Base-by-base conservation (phyloP, 2,329 filamentous ascomycete species). In the Stemphylium lycopersici region DNA sequence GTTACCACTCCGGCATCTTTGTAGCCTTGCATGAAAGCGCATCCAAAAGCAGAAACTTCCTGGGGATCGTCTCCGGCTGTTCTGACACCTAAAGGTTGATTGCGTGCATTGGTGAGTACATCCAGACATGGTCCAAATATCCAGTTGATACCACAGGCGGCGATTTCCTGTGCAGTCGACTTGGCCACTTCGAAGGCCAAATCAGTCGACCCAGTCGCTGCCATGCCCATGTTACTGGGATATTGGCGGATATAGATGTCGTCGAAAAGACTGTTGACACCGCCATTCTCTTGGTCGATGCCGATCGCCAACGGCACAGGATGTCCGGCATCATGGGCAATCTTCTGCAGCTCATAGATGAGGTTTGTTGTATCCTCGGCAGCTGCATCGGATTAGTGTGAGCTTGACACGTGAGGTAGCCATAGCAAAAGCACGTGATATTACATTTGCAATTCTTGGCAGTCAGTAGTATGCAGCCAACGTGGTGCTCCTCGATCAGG, bases 201-300 rank as follows among this genome's bases (percentile, higher is more conserved):
- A 10, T 95, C 87, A 32, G 87, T 88, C 10, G 89, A 93, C 20
- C 93, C 91, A 4, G 93, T 92, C 18, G 95, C 95, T n/a, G 93
- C 92, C 56, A 97, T 84, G 11, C 93, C 93, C 93, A 99, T 98
- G 59, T 93, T 90, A 69, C 93, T 96, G 7, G 95, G 95, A 65
- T 96, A 99, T 73, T 98, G 95, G 62, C 91, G 92, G 64, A 98
- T 93, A 72, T 93, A 95, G 69, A 95, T 91, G 66, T 96, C 92
- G 73, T 98, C 93, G 69, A 96, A 97, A 2, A 98, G 83, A 77
- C 91, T 96, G 79, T 97, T 98, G 74, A 97, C 93, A 3, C 93
- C 93, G 61, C 95, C 95, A 85, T 99, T 98, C 75, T 99, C 95
- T 73, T 99, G 95, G 71, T 98, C 95, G 33, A 98, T 80, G 34